These are phyloP conservation scores for Hordeum marinum DNA, from an alignment of 176 grass and related monocot species.

Conservation along the genomic window DNA sequence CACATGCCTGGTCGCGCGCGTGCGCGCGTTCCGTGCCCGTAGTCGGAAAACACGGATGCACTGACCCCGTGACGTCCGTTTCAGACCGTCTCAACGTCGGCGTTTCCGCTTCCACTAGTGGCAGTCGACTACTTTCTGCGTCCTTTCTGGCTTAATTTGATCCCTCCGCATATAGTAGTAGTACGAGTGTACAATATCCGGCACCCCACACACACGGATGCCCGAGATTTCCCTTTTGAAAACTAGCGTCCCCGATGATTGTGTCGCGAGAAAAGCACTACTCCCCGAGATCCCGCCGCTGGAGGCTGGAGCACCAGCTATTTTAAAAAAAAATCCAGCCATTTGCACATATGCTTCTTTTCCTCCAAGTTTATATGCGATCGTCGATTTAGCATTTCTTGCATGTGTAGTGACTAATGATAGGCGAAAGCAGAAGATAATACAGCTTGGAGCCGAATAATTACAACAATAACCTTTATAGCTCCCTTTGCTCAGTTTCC, in stretches of 20 bases:
- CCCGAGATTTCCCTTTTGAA: slow-evolving; percentile 10
- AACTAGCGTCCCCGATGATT: not conserved
- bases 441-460: not conserved
- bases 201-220: not conserved
- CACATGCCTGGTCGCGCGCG: no score
- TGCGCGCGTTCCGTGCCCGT: not conserved
- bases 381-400: not conserved
- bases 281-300: not conserved
- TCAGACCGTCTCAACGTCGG: not conserved
- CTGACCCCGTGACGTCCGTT: slow-evolving; percentile 4
- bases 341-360: not conserved
- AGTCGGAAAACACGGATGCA: not conserved
- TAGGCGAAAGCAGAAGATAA: not conserved
- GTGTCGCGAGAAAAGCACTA: not conserved
- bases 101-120: not conserved
- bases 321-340: not conserved
- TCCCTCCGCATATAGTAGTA: not conserved
- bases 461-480: not conserved
- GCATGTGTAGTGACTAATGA: not conserved
- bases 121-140: not conserved
- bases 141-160: not conserved
- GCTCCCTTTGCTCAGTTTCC: not conserved
- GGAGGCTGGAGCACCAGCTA: not conserved
- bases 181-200: not conserved
- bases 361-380: not conserved